A percentile compares a stretch with the other conserved stretches of the same genome.
Conservation (phyloP, 352 stramenopile species). For the Phytophthora lateralis region DNA sequence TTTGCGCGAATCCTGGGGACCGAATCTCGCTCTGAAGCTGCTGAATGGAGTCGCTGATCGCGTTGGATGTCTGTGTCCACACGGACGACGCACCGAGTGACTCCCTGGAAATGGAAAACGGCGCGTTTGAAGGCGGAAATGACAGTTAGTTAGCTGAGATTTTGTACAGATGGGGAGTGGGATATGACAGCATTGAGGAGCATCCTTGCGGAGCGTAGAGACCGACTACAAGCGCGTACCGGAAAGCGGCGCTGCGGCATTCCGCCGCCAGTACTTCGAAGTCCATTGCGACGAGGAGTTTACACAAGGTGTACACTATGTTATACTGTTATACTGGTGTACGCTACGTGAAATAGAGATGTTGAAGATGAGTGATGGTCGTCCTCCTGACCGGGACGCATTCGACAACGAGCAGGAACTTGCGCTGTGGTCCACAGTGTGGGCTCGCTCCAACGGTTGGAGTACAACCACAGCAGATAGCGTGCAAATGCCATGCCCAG, state of each 20-base stretch:
- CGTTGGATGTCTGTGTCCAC: conserved; percentile 27
- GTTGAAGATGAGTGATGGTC: conserved; percentile 27
- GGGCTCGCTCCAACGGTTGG: too few relatives aligned
- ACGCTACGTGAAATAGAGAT: conserved; percentile 6
- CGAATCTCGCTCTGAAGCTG: conserved; percentile 12
- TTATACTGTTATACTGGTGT: too few relatives aligned
- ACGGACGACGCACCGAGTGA: conserved; percentile 24
- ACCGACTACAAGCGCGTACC: conserved; percentile 29
- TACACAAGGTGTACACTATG: conserved; percentile 5
- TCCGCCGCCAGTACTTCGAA: conserved; percentile 59
- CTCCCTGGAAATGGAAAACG: conserved; percentile 13
- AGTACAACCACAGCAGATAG: too few relatives aligned
- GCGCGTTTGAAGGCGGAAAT: not conserved
- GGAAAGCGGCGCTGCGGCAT: conserved; percentile 56
- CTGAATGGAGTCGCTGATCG: conserved; percentile 11
- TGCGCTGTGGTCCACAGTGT: too few relatives aligned
- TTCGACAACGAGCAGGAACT: too few relatives aligned
- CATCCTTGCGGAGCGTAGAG: not conserved
- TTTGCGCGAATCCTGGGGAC: not conserved
- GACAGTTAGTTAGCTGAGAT: not conserved
- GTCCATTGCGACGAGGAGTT: conserved; percentile 33
- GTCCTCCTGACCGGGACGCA: conserved; percentile 12
- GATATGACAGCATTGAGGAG: not conserved
- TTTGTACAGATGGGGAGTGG: not conserved
- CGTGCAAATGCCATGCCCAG: too few relatives aligned